Evolutionary conservation across 2,329 filamentous ascomycete genomes (phyloP).

Genomic region (Pseudogymnoascus sp.): DNA sequence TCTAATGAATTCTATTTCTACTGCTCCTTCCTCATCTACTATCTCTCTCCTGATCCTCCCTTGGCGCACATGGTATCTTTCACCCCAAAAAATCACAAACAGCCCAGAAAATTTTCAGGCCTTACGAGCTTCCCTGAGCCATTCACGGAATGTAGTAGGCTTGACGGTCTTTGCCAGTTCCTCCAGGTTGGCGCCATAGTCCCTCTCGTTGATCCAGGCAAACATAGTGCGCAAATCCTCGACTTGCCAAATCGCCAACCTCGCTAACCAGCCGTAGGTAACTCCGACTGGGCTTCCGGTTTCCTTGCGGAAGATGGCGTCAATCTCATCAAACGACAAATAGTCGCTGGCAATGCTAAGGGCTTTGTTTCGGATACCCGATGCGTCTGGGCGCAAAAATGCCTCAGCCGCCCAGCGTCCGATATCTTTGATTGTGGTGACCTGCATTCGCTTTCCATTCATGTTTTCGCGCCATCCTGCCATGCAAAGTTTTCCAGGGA

Average conservation of each 20-base stretch:
- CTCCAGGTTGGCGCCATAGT: conserved; percentile 29
- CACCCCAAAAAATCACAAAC: neutral
- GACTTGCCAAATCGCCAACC: conserved; percentile 19
- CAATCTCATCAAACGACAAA: conserved; percentile 31
- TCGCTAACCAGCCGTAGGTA: conserved; percentile 24
- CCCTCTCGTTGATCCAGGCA: conserved; percentile 24
- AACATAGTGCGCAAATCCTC: conserved; percentile 27
- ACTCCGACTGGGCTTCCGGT: conserved; percentile 23
- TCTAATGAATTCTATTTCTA: too few relatives aligned
- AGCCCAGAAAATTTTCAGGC: neutral
- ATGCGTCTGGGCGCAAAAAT: conserved; percentile 33
- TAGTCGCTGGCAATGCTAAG: conserved; percentile 41
- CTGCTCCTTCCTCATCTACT: too few relatives aligned
- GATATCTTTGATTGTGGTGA: conserved; percentile 38
- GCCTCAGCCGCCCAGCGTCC: conserved; percentile 39
- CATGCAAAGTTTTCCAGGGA: conserved; percentile 22
- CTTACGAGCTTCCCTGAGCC: neutral
- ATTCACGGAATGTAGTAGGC: conserved; percentile 3
- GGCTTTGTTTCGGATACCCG: conserved; percentile 29
- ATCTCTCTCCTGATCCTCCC: too few relatives aligned
- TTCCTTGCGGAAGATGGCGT: conserved; percentile 26
- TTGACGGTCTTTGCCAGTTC: conserved; percentile 28
- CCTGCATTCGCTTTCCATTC: conserved; percentile 32
- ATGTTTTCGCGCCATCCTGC: conserved; percentile 28
- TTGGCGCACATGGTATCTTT: neutral